Evolutionary conservation across 208 protist species (phyloP).

Genomic region (Leishmania major): DNA sequence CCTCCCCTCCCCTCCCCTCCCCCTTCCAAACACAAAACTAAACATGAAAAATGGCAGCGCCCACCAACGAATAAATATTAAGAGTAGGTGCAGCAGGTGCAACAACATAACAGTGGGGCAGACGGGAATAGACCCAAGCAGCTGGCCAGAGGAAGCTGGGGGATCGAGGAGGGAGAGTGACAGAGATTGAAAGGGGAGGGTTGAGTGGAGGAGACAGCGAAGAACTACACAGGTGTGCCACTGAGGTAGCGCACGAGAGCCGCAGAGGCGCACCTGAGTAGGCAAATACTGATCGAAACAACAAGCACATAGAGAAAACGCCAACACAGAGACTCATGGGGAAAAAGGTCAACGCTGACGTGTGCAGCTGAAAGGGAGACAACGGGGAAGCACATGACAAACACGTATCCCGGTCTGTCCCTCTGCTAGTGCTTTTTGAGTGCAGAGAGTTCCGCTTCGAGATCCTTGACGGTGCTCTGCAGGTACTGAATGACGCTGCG

Average conservation of each 20-base stretch:
- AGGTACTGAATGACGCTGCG: conserved; percentile 30
- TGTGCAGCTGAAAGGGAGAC: background rate
- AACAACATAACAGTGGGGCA: background rate
- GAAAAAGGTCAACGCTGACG: background rate
- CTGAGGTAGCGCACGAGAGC: background rate
- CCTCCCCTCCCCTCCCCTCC: too few relatives aligned
- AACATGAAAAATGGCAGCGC: background rate
- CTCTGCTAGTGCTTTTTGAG: conserved; percentile 29
- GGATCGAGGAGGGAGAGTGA: background rate
- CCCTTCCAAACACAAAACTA: too few relatives aligned
- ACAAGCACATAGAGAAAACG: background rate
- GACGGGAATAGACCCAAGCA: background rate
- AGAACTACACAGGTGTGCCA: background rate
- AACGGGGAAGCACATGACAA: background rate
- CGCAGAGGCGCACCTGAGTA: background rate
- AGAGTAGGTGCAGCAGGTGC: background rate
- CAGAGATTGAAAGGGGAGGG: background rate
- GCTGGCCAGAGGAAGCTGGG: background rate
- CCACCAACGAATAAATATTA: background rate
- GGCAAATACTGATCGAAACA: background rate
- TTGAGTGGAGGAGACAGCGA: background rate
- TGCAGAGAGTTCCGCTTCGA: conserved; percentile 26
- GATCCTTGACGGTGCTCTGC: conserved; percentile 19
- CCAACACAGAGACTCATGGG: background rate
- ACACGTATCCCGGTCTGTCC: background rate